These are phyloP conservation scores for Omphalotus guepiniiformis DNA, from an alignment of 768 basidiomycete species.

Conservation along the genomic window DNA sequence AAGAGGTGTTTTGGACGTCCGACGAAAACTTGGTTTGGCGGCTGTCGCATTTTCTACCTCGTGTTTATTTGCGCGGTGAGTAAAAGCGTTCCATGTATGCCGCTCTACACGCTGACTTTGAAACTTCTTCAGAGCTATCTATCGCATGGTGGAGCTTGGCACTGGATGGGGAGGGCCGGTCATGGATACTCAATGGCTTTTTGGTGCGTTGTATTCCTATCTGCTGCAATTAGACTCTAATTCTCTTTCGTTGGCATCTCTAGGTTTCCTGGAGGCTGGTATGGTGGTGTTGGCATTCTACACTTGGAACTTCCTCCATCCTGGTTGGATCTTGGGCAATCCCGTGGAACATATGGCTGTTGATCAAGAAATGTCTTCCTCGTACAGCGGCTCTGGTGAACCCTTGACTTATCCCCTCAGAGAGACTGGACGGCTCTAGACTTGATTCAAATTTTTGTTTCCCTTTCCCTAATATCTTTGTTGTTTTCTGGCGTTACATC, in stretches of 20 bases:
- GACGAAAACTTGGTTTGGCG: slow-evolving; percentile 20
- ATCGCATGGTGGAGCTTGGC: neutral
- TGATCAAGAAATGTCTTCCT: no score
- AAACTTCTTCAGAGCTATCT: neutral
- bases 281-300: slow-evolving; percentile 16
- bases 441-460: no score
- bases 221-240: no score
- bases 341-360: no score
- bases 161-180: neutral
- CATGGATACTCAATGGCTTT: slow-evolving; percentile 4
- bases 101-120: no score
- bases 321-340: slow-evolving; percentile 8
- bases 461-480: no score
- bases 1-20: slow-evolving; percentile 31
- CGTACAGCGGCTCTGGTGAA: no score
- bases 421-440: no score
- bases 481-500: no score
- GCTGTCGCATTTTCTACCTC: neutral
- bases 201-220: neutral
- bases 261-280: slow-evolving; percentile 15
- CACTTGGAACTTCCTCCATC: slow-evolving; percentile 14
- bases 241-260: neutral
- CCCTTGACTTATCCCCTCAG: no score
- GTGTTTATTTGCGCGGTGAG: neutral
- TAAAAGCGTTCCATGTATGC: no score